Evolutionary conservation across 2,329 filamentous ascomycete species (phyloP).

Genomic region (Diaporthe eres): DNA sequence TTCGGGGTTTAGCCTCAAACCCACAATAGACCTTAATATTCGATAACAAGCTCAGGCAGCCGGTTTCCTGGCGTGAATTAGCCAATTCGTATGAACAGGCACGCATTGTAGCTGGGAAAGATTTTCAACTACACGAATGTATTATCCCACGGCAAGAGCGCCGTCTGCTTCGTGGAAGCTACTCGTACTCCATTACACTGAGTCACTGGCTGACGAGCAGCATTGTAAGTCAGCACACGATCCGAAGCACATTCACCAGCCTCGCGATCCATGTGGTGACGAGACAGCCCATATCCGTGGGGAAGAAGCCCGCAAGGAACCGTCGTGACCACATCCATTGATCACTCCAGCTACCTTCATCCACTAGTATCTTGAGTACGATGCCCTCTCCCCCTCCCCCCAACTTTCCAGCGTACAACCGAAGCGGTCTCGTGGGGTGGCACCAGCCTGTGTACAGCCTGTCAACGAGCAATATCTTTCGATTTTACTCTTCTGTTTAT

Average conservation of each 20-base stretch:
- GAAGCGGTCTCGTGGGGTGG: neutral
- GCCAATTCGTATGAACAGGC: neutral
- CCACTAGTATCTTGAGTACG: neutral
- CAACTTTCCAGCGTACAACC: too few species aligned
- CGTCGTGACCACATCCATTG: neutral
- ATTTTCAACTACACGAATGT: neutral
- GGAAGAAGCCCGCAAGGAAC: too few species aligned
- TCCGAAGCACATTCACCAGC: neutral
- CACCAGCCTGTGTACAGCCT: too few species aligned
- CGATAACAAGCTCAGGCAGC: neutral
- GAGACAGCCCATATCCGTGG: neutral
- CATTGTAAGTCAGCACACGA: neutral
- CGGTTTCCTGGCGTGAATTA: too few species aligned
- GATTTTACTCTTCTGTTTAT: too few species aligned
- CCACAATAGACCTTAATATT: conserved; percentile 35
- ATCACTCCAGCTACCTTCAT: neutral
- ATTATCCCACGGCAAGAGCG: neutral
- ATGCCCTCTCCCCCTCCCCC: too few species aligned
- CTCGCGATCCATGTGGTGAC: neutral
- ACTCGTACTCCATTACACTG: neutral
- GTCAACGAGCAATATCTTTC: neutral
- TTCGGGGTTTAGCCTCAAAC: neutral
- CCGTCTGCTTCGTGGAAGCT: neutral
- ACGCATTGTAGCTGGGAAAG: neutral
- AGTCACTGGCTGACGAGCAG: neutral